Evolutionary conservation across 176 grass and related monocot species (phyloP), one percentile per base, ranked within the genome.

Genomic region (Cenchrus americanus): DNA sequence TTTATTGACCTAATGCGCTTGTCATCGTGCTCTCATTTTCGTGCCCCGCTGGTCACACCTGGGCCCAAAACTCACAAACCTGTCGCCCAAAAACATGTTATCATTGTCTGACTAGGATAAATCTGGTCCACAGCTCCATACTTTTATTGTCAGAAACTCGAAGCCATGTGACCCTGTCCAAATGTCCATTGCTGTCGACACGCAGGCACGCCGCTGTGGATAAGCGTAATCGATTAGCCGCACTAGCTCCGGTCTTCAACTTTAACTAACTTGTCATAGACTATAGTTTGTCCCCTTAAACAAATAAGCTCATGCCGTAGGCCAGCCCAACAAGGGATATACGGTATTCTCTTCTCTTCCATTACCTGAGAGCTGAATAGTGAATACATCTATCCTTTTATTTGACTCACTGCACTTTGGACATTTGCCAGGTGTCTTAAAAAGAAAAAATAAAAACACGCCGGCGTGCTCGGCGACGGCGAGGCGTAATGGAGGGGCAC

Each of bases 221-320:
- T 86, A 82, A 65, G 65, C 34, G 55, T 54, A 58, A 82, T 71
- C 24, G 48, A 72, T 69, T 89, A 64, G 77, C 14, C 34, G 57
- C 65, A 82, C 57, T 82, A 57, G 15, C 2, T 7, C 26, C 57
- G 46, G 21, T 32, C 73, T 66, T 8, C 55, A 4, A 7, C 14
- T 81, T 69, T 85, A 76, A 60, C 34, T 80, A 80, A 81, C 46
- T 9, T 53, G 43, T 54, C 62, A 15, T 73, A 74, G 6, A 22
- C 30, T 77, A 60, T 60, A 22, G 42, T 62, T 53, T 53, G 79
- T 44, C 54, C 48, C 64, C 37, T 21, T 50, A 40, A 80, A 51
- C 11, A 47, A 27, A 84, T 50, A 84, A 80, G 76, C 26, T 80
- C 46, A 51, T 69, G 13, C 18, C 30, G 22, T 32, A 62, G 42